These are phyloP conservation scores for Reticulascus tulasneorum DNA, from an alignment of 2,329 filamentous ascomycete genomes.

Conservation along the genomic window DNA sequence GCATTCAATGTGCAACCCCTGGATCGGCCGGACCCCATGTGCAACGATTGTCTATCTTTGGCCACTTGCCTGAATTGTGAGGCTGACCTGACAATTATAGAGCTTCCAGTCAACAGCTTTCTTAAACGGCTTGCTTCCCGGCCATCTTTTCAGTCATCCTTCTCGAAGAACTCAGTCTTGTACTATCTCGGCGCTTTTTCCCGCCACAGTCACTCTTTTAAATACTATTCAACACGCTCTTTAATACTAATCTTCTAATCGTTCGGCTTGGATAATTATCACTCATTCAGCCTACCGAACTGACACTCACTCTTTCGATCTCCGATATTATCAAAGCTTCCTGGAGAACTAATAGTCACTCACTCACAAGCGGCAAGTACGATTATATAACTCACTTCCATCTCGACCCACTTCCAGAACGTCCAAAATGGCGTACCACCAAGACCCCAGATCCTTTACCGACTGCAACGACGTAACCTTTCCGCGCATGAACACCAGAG, in stretches of 20 bases:
- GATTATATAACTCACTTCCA: constrained; percentile 16
- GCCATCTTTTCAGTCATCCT: constrained; percentile 32
- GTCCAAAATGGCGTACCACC: constrained; percentile 44
- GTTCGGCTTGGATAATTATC: constrained; percentile 13
- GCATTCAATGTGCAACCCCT: constrained; percentile 4
- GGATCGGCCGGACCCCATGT: constrained; percentile 11
- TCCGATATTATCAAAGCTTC: constrained; percentile 15
- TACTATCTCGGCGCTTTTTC: constrained; percentile 43
- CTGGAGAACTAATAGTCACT: constrained; percentile 25
- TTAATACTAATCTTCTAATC: constrained; percentile 21
- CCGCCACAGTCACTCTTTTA: constrained; percentile 57
- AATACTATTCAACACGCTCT: constrained; percentile 20
- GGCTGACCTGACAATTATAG: constrained; percentile 37
- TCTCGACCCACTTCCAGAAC: constrained; percentile 20
- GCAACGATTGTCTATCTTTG: too few relatives aligned
- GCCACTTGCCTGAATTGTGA: constrained; percentile 8
- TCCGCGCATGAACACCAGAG: constrained; percentile 63
- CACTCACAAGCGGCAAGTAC: constrained; percentile 38
- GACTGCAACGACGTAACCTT: constrained; percentile 48
- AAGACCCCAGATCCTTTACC: constrained; percentile 50
- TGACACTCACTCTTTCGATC: constrained; percentile 9
- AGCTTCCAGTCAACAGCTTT: constrained; percentile 40
- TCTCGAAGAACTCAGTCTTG: constrained; percentile 23
- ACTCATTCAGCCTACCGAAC: constrained; percentile 10
- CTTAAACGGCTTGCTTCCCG: constrained; percentile 43